Conservation (phyloP, 106 monocot species). For the Iris macrosiphon region DNA sequence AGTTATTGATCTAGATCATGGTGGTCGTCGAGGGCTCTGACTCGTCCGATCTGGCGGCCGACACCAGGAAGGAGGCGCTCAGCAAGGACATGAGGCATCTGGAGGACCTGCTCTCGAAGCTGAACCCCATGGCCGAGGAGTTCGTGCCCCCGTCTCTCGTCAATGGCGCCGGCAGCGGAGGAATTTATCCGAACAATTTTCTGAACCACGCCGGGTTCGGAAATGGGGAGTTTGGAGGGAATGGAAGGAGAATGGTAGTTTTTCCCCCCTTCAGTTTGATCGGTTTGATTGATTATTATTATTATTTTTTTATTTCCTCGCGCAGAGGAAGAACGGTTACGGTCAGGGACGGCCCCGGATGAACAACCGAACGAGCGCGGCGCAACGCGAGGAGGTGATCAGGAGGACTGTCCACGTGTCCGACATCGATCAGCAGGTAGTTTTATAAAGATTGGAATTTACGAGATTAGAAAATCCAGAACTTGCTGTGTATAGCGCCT, state of each 20-base stretch:
- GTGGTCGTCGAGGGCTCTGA: constrained; percentile 28
- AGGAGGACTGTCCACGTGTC: constrained; percentile 89
- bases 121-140: constrained; percentile 75
- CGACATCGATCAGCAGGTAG: constrained; percentile 93
- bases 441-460: neutral
- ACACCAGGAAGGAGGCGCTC: constrained; percentile 13
- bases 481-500: no score
- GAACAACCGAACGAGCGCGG: constrained; percentile 70
- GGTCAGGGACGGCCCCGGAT: constrained; percentile 52
- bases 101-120: constrained; percentile 62
- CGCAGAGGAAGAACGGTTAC: constrained; percentile 53
- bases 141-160: constrained; percentile 62
- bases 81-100: constrained; percentile 45
- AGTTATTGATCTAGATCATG: no score
- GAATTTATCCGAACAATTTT: neutral
- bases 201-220: no score
- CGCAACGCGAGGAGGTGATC: constrained; percentile 81
- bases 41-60: constrained; percentile 11
- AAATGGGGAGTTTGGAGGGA: no score
- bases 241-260: no score
- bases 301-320: neutral
- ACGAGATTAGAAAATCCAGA: no score
- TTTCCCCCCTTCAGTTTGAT: no score
- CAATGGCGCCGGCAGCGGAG: neutral
- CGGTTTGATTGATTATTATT: neutral